A percentile compares a stretch with the other conserved stretches of the same genome.
Conservation (phyloP, 1,284 basidiomycete species). For the Trichosporon sp. region DNA sequence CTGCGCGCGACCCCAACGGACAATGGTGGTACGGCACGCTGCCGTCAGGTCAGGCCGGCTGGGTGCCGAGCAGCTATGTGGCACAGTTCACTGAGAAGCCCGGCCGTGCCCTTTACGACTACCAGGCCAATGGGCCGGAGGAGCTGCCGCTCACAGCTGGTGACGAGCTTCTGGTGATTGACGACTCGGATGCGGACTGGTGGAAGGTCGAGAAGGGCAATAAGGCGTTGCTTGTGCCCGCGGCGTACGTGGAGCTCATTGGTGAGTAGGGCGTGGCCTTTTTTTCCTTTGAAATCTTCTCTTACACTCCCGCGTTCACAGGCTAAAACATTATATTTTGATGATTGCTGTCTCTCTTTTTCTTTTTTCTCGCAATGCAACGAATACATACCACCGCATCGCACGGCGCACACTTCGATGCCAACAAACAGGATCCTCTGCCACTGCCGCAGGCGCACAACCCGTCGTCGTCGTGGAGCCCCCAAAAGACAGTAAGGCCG, state of each 20-base stretch:
- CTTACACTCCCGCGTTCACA: constrained; percentile 18
- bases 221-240: constrained; percentile 78
- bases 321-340: constrained; percentile 6
- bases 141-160: constrained; percentile 78
- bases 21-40: constrained; percentile 85
- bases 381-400: not conserved
- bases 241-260: constrained; percentile 76
- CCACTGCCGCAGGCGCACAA: not conserved
- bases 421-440: not conserved
- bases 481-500: not conserved
- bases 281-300: constrained; percentile 51
- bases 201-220: constrained; percentile 86
- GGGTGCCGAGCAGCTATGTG: constrained; percentile 89
- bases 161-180: constrained; percentile 68
- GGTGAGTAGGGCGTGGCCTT: constrained; percentile 64
- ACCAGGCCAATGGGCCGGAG: constrained; percentile 62
- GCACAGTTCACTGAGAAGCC: constrained; percentile 53
- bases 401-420: not conserved
- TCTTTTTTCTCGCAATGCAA: constrained; percentile 8
- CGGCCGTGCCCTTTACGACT: constrained; percentile 64
- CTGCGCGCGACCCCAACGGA: constrained; percentile 64
- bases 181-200: constrained; percentile 77
- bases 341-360: constrained; percentile 1
- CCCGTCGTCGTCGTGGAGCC: not conserved
- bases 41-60: constrained; percentile 65